phyloP scores from a whole-genome alignment of 2,329 filamentous ascomycete species.

The Zelopaecilomyces penicillatus region DNA sequence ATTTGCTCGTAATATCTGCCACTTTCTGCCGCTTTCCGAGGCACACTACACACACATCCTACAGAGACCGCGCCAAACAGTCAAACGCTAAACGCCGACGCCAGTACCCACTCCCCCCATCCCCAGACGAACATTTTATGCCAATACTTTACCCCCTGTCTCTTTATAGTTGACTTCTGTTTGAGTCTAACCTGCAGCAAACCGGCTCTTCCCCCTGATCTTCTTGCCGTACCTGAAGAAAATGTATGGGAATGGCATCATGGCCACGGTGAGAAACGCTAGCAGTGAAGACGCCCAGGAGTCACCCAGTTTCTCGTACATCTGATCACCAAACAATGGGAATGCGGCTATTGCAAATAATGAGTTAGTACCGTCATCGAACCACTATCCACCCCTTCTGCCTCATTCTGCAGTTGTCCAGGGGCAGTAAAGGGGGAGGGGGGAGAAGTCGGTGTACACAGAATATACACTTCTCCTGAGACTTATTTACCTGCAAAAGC shows the following conservation, averaged over 20 bases:
- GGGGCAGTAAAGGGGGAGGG: no score
- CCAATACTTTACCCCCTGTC: background rate
- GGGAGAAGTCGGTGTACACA: no score
- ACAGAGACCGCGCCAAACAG: no score
- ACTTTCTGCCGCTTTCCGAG: no score
- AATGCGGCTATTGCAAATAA: slow-evolving; percentile 50
- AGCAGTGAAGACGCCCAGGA: slow-evolving; percentile 60
- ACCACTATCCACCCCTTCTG: no score
- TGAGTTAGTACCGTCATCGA: slow-evolving; percentile 10
- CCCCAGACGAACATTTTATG: background rate
- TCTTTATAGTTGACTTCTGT: background rate
- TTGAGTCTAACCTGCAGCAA: slow-evolving; percentile 29
- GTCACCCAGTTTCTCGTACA: slow-evolving; percentile 62
- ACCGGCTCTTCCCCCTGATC: slow-evolving; percentile 47
- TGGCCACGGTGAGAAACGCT: slow-evolving; percentile 51
- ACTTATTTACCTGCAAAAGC: slow-evolving; percentile 55
- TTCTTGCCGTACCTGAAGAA: slow-evolving; percentile 54
- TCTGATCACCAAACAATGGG: slow-evolving; percentile 64
- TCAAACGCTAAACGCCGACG: no score
- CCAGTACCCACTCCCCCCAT: background rate
- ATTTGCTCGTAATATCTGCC: no score
- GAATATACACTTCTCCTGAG: no score
- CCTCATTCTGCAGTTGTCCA: no score
- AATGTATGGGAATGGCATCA: slow-evolving; percentile 57
- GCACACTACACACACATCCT: no score